Evolutionary conservation across 2,329 filamentous ascomycete genomes (phyloP), one percentile per base, ranked within the genome.

Genomic region (Alternaria sp.): DNA sequence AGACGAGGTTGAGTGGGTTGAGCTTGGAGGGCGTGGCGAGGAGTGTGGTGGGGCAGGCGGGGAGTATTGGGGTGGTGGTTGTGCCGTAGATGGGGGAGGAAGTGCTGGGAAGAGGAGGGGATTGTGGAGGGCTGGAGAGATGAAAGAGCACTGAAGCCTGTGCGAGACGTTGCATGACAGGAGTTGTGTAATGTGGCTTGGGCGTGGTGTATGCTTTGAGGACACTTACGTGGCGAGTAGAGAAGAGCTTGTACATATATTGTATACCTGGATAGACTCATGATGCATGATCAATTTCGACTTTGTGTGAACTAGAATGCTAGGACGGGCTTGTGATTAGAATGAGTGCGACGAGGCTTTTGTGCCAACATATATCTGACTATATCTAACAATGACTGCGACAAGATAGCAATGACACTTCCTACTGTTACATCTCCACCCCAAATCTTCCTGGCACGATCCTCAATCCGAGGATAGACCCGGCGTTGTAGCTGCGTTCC

Each of bases 21-120:
- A 93, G 90, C 68, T 87, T 97, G 32, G 93, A 97, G 81, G 93
- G 92, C 0, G 79, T 98, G 74, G 85, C 89, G 25, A 87, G 92
- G 68, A 95, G 93, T 21, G 92, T 94, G 26, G 73, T 83, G 47
- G 87, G 81, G 60, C 83, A 85, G 78, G 83, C 83, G 57, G 83
- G 78, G 57, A 85, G 83, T 70, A 79, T 85, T 62, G 83, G 83
- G 3, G 81, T 85, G 10, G 80, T 83, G 2, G 79, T 85, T 63
- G 83, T 85, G 77, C 83, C 83, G 59, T 84, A 67, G 59, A 54
- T n/a, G 19, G 43, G 23, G 12, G 19, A 13, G 8, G 47, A 5
- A 17, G 1, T 3, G 28, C 1, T 28, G 13, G 26, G 17, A n/a
- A 12, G 47, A 40, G 49, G 17, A 3, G 28, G 12, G 7, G 13